Base-by-base conservation (phyloP, 1,284 basidiomycete species). In the Ganoderma boninense region DNA sequence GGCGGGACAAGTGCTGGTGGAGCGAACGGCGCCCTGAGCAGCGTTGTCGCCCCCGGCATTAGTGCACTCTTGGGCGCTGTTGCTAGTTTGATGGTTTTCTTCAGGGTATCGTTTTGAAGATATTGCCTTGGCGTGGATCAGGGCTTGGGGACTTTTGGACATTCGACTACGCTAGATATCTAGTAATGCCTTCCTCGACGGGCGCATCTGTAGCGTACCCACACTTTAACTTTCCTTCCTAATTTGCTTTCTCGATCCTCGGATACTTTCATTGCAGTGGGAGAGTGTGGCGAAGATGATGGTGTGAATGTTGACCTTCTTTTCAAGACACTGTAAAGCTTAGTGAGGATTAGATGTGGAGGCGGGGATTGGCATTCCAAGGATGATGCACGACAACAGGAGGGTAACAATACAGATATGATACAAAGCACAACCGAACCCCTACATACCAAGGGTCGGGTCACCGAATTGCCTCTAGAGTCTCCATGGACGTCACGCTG, bases 401-500 rank as follows among this genome's bases (percentile, higher is more conserved):
- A 60, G 70, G 62, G 68, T 74, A 74, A 62, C 69, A 67, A 70
- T 74, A 74, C 73, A 74, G 32, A 56, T 74, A 74, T 68, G 65
- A 69, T 74, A 74, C 73, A 74, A 16, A 68, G 67, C 70, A 74
- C 54, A 62, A 61, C 67, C 69, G 46, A 69, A 14, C 57, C 70
- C 73, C 73, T 62, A 74, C 70, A 72, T 71, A 74, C 73, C 71
- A 64, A 65, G 63, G 73, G 63, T 46, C 61, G 66, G 71, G 43
- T 77, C 74, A 80, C 79, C 92, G 89, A 65, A 86, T 87, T 26
- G 89, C 84, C 80, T 95, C 93, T 65, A 95, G 80, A 20, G 90
- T 93, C 82, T 96, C 95, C 92, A 96, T 95, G 69, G 95, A 96
- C 61, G 95, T 95, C 64, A 97, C 95, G 73, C 95, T 97, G 85